These are phyloP conservation scores for Chlorophyllum brunneum DNA, from an alignment of 768 basidiomycete genomes.

Conservation along the genomic window DNA sequence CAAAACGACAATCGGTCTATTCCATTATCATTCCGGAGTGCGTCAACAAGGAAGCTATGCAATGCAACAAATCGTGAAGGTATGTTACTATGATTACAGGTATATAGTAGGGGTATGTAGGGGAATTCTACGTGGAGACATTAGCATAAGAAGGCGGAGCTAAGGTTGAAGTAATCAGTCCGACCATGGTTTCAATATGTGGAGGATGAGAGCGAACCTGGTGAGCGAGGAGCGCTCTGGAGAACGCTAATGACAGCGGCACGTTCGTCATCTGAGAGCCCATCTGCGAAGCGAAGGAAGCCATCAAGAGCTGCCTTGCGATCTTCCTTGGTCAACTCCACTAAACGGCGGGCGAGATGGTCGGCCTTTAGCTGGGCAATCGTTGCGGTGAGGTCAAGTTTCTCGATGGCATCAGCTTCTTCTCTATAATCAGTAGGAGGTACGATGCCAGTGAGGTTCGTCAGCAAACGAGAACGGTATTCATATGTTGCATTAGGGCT, in stretches of 20 bases:
- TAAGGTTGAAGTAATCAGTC: slow-evolving; percentile 14
- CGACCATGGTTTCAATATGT: background rate
- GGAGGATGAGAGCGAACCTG: slow-evolving; percentile 41
- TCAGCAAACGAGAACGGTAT: slow-evolving; percentile 62
- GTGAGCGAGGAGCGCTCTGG: slow-evolving; percentile 51
- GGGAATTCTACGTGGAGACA: slow-evolving; percentile 17
- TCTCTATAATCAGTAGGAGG: slow-evolving; percentile 50
- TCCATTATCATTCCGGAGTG: background rate
- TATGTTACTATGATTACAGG: slow-evolving; percentile 11
- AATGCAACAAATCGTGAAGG: background rate
- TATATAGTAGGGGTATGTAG: slow-evolving; percentile 1
- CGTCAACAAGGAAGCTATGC: slow-evolving; percentile 5
- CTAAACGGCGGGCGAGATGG: slow-evolving; percentile 59
- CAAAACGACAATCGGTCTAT: no score
- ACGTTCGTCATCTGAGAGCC: slow-evolving; percentile 71
- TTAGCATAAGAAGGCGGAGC: slow-evolving; percentile 37
- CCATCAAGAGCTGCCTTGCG: slow-evolving; percentile 74
- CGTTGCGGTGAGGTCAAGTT: slow-evolving; percentile 61
- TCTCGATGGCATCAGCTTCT: slow-evolving; percentile 64
- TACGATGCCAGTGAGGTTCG: slow-evolving; percentile 55
- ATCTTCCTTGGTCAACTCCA: slow-evolving; percentile 69
- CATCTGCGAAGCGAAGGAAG: slow-evolving; percentile 68
- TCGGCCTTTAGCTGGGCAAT: slow-evolving; percentile 66
- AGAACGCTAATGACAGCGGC: slow-evolving; percentile 55
- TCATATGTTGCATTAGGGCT: slow-evolving; percentile 68